Evolutionary conservation across 2,329 filamentous ascomycete genomes (phyloP), one percentile per base, ranked within the genome.

Genomic region (Neobulgaria alba): DNA sequence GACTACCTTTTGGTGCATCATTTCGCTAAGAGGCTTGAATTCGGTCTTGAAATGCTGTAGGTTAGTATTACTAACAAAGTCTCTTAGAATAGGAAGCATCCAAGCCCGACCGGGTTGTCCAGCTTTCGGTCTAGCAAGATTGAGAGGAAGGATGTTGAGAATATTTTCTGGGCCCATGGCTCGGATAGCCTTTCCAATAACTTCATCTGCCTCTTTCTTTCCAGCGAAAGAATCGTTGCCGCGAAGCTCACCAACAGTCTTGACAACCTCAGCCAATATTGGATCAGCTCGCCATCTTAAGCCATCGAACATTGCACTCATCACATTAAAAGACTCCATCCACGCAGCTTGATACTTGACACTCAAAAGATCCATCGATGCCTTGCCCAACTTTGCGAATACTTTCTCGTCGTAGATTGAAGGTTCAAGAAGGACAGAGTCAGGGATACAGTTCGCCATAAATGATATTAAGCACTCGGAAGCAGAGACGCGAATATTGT

Each of bases 401-500:
- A 80, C 74, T 65, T 94, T 95, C 62, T 96, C 89, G 53, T 96
- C 90, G 60, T 85, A 94, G 34, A 95, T 75, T 2, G 89, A 94
- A 17, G 89, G 88, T 50, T 95, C 86, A 5, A 94, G 64, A 26
- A 98, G 79, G 33, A 89, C 85, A 51, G 77, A 79, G 37, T 82
- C 73, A 1, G 92, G 92, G 20, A 98, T 73, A 57, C 92, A 93
- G 60, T 92, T 95, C 50, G 79, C 84, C 57, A 95, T 73, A 60
- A 98, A 92, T 1, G 90, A 95, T 41, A 95, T 84, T 45, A 98
- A 67, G 60, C 92, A 95, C 62, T 98, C 90, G 0, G 92, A 93
- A 3, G 92, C 87, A 3, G 92, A 96, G 21, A 95, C 77, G 45
- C 92, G 79, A 55, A 98, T 95, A 61, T 95, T 95, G 63, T 90